Evolutionary conservation across 2,329 filamentous ascomycete species (phyloP).

Genomic region (Xylaria sp.): DNA sequence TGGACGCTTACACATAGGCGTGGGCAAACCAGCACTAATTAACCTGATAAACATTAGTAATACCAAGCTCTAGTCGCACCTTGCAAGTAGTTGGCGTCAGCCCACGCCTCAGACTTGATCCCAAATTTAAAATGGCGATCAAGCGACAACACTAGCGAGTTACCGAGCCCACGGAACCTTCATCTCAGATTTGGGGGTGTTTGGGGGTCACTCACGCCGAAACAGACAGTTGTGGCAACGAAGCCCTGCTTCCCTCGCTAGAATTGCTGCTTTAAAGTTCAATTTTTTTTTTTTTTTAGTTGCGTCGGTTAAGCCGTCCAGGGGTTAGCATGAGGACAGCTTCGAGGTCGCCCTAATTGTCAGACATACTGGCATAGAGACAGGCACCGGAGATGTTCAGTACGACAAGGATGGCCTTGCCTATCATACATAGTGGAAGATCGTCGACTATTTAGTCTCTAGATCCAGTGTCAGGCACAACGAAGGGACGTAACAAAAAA

Average conservation of each 20-base stretch:
- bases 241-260: conserved; percentile 7
- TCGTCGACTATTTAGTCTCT: not conserved
- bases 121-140: conserved; percentile 30
- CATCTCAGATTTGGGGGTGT: conserved; percentile 18
- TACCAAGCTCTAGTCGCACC: conserved; percentile 1
- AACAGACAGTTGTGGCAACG: conserved; percentile 3
- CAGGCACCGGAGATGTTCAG: conserved; percentile 22
- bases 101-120: conserved; percentile 18
- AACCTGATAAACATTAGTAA: conserved; percentile 14
- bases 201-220: conserved; percentile 24
- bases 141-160: conserved; percentile 20
- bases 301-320: conserved; percentile 10
- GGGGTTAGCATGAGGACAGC: not conserved
- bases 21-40: conserved; percentile 20
- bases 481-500: conserved; percentile 10
- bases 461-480: not conserved
- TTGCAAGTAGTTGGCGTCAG: conserved; percentile 22
- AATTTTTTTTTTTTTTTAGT: conserved; percentile 2
- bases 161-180: conserved; percentile 36
- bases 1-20: not conserved
- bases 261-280: not conserved
- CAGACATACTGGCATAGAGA: not conserved
- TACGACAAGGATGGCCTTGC: conserved; percentile 23
- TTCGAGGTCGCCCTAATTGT: not conserved
- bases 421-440: not conserved